Percentiles rank a stretch among this genome's conserved stretches.
These are phyloP conservation scores for Haberlea rhodopensis DNA, from an alignment of 257 asterid species.

Conservation along the genomic window DNA sequence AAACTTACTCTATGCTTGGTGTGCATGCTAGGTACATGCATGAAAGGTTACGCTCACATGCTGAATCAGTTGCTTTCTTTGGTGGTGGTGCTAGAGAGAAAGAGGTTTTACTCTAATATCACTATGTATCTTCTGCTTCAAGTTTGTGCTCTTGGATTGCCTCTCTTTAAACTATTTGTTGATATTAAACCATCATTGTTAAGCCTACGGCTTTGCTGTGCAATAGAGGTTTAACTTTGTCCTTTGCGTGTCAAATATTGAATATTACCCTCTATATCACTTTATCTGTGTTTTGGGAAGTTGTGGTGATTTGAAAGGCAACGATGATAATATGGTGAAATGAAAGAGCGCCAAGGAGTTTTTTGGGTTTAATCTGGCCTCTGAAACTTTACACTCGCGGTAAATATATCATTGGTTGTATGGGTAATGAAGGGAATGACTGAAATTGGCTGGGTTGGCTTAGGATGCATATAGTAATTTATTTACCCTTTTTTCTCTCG, in stretches of 20 bases:
- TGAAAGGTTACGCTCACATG: conserved; percentile 97
- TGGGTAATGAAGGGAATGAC: not conserved
- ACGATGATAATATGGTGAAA: not conserved
- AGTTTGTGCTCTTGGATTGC: not conserved
- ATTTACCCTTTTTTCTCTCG: not conserved
- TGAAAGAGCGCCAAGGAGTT: not conserved
- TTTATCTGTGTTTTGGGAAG: not conserved
- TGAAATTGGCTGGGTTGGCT: not conserved
- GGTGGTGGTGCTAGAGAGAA: conserved; percentile 98
- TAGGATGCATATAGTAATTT: not conserved
- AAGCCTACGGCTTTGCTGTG: not conserved
- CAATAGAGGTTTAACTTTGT: not conserved
- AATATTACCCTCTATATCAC: not conserved
- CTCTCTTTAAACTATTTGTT: not conserved
- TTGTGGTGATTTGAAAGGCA: not conserved
- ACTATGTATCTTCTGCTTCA: not conserved
- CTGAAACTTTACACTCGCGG: not conserved
- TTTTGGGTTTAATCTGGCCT: not conserved
- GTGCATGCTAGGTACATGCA: conserved; percentile 82
- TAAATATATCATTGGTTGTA: not conserved
- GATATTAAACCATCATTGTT: not conserved
- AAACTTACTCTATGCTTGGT: conserved; percentile 21
- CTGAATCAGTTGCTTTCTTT: conserved; percentile 98
- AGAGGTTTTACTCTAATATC: conserved; percentile 55
- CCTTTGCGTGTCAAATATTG: not conserved